Percentiles rank a stretch among this genome's conserved stretches.
Evolutionary conservation across 2,329 filamentous ascomycete genomes (phyloP).

Genomic region (Podosphaera fusca): DNA sequence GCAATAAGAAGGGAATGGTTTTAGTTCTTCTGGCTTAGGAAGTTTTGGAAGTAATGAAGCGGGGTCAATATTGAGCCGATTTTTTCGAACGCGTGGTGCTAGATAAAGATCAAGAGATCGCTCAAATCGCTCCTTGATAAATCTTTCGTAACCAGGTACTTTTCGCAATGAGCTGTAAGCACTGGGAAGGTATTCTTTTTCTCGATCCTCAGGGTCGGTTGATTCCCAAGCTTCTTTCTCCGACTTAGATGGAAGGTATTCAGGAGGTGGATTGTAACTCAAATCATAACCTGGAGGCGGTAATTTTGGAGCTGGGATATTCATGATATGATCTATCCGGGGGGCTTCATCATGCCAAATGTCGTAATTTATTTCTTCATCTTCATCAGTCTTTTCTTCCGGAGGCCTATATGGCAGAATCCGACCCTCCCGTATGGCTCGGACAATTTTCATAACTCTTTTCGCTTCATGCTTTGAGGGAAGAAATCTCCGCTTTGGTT

Average conservation of each 20-base stretch:
- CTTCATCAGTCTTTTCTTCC: conserved; percentile 45
- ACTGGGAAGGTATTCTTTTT: conserved; percentile 68
- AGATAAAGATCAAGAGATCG: conserved; percentile 87
- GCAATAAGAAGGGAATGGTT: conserved; percentile 80
- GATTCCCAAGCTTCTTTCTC: conserved; percentile 74
- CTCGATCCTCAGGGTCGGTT: conserved; percentile 69
- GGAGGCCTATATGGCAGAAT: conserved; percentile 76
- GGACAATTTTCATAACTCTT: conserved; percentile 89
- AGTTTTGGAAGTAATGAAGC: conserved; percentile 80
- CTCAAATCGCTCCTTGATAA: conserved; percentile 92
- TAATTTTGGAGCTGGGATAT: conserved; percentile 81
- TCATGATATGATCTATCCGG: conserved; percentile 69
- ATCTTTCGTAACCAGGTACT: conserved; percentile 72
- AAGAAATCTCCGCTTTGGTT: conserved; percentile 85
- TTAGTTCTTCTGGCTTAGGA: conserved; percentile 76
- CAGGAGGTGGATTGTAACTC: conserved; percentile 85
- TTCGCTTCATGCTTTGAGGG: conserved; percentile 95
- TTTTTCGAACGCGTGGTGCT: conserved; percentile 74
- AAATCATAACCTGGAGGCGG: conserved; percentile 85
- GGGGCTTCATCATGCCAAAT: conserved; percentile 87
- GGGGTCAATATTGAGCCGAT: conserved; percentile 90
- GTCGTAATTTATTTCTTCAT: conserved; percentile 51
- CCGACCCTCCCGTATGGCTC: conserved; percentile 79
- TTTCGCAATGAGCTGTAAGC: conserved; percentile 68
- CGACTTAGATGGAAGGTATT: conserved; percentile 72